A percentile compares a stretch with the other conserved stretches of the same genome.
These are phyloP conservation scores for Desmodesmus armatus DNA, from an alignment of 139 green algal genomes.

Conservation along the genomic window DNA sequence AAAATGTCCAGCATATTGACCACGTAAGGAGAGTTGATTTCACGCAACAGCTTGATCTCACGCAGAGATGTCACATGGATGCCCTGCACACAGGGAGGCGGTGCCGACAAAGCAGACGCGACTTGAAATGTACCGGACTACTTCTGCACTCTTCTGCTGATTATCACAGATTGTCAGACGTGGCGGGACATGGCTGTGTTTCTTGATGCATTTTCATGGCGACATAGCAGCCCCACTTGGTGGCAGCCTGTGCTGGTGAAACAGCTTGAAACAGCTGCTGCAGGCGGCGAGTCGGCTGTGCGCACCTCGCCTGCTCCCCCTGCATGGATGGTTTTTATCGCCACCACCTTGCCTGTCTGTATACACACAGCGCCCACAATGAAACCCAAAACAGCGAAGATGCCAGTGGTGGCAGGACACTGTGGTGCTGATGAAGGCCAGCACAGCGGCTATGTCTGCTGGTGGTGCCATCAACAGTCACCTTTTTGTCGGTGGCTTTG, in stretches of 20 bases:
- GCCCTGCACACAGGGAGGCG: constrained; percentile 66
- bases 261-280: background rate
- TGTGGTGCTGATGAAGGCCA: background rate
- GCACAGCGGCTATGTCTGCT: background rate
- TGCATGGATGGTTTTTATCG: constrained; percentile 91
- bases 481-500: constrained; percentile 84
- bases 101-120: too few species aligned
- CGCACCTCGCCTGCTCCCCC: too few species aligned
- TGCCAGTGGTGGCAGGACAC: background rate
- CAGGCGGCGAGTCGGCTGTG: too few species aligned
- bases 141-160: too few species aligned
- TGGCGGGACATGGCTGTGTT: too few species aligned
- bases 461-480: constrained; percentile 48
- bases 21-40: constrained; percentile 82
- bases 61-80: constrained; percentile 90
- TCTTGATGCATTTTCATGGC: too few species aligned
- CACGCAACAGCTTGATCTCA: constrained; percentile 93
- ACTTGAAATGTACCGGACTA: too few species aligned
- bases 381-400: too few species aligned
- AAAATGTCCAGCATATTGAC: constrained; percentile 87
- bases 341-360: constrained; percentile 88
- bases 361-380: background rate
- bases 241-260: background rate
- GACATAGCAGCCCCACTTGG: too few species aligned
- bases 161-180: too few species aligned